Evolutionary conservation across 257 asterid genomes (phyloP), one percentile per base, ranked within the genome.

Genomic region (Fraxinus excelsior): DNA sequence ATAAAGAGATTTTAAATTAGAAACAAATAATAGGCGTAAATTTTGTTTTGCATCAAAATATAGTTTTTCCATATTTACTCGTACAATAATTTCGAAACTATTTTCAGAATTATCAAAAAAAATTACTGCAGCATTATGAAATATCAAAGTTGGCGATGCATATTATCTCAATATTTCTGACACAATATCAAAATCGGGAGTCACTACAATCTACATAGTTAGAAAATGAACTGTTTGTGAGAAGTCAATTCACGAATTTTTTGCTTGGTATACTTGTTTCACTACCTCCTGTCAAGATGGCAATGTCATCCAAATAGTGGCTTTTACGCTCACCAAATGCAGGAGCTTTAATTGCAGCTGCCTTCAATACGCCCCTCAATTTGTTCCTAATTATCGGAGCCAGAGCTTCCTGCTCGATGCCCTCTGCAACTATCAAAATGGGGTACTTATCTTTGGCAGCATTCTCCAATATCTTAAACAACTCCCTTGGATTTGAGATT

Each of bases 251-350:
- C 62, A 51, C 25, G 19, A 51, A 51, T 16, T 14, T 51, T 51
- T 18, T 0, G 16, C 18, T 44, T 44, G 53, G 53, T 44, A 70
- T 72, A 49, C 37, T 37, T 75, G 76, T 51, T 1, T 71, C 71
- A 74, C 71, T 82, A 93, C 98, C 98, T 93, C 95, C 98, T 1
- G 98, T 91, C 82, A 93, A 85, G 82, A 85, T 44, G 60, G 97
- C 93, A 74, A 93, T 90, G 76, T 93, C 97, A 49, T 93, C 98
- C 83, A 93, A 75, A 83, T 76, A 87, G 72, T 90, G 93, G 82
- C 98, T 90, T 78, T 93, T 91, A 60, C 92, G 92, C 64, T 90
- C 97, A 21, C 93, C 91, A 73, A 93, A 91, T 21, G 96, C 82
- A 46, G 97, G 97, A 81, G 98, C 97, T 87, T 82, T 90, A 40